phyloP scores from a whole-genome alignment of 2,329 filamentous ascomycete species.

The Dactylellina haptotyla region DNA sequence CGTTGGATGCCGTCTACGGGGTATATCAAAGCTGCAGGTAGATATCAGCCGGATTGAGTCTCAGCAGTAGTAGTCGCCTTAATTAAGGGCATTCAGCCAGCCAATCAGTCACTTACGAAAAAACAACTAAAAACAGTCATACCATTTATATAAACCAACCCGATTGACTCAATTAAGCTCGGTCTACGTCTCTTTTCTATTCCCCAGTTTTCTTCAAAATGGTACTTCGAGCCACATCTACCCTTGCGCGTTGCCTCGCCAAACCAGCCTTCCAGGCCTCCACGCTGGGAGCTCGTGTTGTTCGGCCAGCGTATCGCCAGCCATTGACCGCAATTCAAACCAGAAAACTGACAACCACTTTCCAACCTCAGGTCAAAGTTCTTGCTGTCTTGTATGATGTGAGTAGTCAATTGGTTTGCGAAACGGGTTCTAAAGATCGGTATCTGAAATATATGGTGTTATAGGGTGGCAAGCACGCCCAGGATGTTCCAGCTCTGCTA shows the following conservation, averaged over 20 bases:
- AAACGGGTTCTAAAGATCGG: not conserved
- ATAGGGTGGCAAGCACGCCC: conserved; percentile 58
- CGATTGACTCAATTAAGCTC: not conserved
- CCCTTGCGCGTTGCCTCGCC: conserved; percentile 50
- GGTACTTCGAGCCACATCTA: conserved; percentile 36
- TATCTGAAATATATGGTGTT: conserved; percentile 19
- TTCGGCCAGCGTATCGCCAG: conserved; percentile 31
- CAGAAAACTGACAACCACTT: conserved; percentile 57
- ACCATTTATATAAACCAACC: conserved; percentile 27
- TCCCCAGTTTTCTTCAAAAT: conserved; percentile 33
- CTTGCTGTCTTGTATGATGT: conserved; percentile 59
- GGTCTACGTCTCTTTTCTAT: conserved; percentile 18
- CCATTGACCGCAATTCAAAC: conserved; percentile 29
- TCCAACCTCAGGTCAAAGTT: conserved; percentile 59
- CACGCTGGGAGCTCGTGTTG: conserved; percentile 35
- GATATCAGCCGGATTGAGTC: conserved; percentile 44
- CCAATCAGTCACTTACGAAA: conserved; percentile 7
- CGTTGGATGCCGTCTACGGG: conserved; percentile 43
- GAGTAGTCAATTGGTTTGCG: conserved; percentile 39
- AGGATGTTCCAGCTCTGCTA: conserved; percentile 78
- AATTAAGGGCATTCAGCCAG: conserved; percentile 34
- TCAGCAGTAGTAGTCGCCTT: not conserved
- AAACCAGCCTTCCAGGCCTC: conserved; percentile 45
- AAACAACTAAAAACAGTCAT: not conserved
- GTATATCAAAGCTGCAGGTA: conserved; percentile 34